A percentile compares a stretch with the other conserved stretches of the same genome.
Evolutionary conservation across 2,329 filamentous ascomycete genomes (phyloP).

Genomic region (Lachnellula subtilissima): DNA sequence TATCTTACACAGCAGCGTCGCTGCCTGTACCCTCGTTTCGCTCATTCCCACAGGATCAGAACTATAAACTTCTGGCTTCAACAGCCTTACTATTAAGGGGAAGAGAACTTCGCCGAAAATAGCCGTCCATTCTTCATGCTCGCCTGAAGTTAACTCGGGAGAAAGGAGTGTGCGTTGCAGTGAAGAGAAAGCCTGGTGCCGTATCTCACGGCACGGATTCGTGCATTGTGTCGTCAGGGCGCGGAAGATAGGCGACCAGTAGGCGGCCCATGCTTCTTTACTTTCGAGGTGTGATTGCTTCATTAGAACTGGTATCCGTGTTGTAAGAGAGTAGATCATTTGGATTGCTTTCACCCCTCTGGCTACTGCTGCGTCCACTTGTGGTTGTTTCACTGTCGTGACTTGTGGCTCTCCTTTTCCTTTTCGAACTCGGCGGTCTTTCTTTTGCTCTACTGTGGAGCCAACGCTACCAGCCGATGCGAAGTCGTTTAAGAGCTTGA

Average conservation of each 20-base stretch:
- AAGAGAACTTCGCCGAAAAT: conserved; percentile 95
- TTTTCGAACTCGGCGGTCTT: conserved; percentile 44
- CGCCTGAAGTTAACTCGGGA: conserved; percentile 73
- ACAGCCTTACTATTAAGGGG: conserved; percentile 76
- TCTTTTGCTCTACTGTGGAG: conserved; percentile 63
- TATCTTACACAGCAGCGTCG: conserved; percentile 88
- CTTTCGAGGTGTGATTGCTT: conserved; percentile 88
- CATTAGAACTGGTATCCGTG: conserved; percentile 79
- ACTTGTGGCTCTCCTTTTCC: conserved; percentile 42
- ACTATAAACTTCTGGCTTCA: conserved; percentile 93
- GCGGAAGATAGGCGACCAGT: conserved; percentile 94
- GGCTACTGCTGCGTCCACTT: conserved; percentile 66
- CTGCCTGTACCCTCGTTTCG: conserved; percentile 87
- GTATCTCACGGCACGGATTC: conserved; percentile 89
- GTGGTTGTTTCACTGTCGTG: conserved; percentile 40
- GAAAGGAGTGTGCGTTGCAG: conserved; percentile 83
- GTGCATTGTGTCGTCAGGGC: conserved; percentile 85
- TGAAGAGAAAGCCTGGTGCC: conserved; percentile 80
- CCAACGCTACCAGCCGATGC: conserved; percentile 75
- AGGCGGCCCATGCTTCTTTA: conserved; percentile 91
- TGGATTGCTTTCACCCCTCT: conserved; percentile 77
- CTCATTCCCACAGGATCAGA: conserved; percentile 90
- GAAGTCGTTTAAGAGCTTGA: conserved; percentile 83
- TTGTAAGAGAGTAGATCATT: conserved; percentile 76
- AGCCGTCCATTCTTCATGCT: conserved; percentile 87